Evolutionary conservation across 305 asterid genomes (phyloP), one percentile per base, ranked within the genome.

Genomic region (Fraxinus latifolia): DNA sequence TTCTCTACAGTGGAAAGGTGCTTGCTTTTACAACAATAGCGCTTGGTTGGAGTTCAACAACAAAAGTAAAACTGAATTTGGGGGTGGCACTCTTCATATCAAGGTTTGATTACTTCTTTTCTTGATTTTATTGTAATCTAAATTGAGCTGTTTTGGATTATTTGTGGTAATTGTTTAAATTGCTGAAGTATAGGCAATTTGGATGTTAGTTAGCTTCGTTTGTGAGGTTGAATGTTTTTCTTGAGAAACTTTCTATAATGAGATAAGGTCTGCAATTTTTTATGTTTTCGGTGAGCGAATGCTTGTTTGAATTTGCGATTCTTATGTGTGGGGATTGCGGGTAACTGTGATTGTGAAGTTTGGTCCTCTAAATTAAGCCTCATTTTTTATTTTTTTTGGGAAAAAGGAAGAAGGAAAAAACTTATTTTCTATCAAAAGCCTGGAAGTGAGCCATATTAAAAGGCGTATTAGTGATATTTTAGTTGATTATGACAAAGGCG

Each of bases 81-180:
- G 97, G 83, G 99, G 99, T 6, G 99, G 97, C 7, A 94, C 98
- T 77, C 97, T 96, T 78, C 98, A 93, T 83, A 84, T 94, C 80
- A 90, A 93, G 97, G 99, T 96, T 19, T 73, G 9, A 42, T 17
- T 1, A 23, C 27, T 70, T 31, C 37, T 32, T 8, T n/a, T 37
- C 19, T 68, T n/a, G 34, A 37, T 77, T 79, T 47, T 21, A 5
- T 75, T 83, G 74, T 67, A 17, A 33, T 77, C 15, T 19, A 5
- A 47, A 77, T 74, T 82, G 58, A 21, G 82, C 68, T 36, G 58
- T 75, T 79, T 21, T 72, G 77, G 37, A 21, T 55, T 82, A 23
- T 34, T 78, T 78, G 74, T 65, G 75, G 60, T 83, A 34, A 33
- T 60, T 9, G 74, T 74, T 73, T 78, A 44, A 19, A 73, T 39